phyloP scores from a whole-genome alignment of 768 basidiomycete genomes.

The Xerocomus brunneocitrinus region DNA sequence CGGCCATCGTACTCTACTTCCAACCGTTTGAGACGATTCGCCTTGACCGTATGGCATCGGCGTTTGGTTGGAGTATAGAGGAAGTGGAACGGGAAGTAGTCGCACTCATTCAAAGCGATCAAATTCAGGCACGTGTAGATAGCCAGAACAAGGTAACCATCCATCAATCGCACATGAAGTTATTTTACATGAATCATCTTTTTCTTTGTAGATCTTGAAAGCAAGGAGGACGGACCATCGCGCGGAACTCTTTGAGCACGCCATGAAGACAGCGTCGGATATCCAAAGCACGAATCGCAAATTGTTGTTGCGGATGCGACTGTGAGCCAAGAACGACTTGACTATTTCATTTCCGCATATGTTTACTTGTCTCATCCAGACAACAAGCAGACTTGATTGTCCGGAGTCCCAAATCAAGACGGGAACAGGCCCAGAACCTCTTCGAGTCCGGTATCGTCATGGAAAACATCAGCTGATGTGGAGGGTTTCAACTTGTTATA shows the following conservation, averaged over 20 bases:
- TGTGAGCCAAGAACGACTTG: conserved; percentile 47
- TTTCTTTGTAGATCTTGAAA: conserved; percentile 56
- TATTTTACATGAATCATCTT: background rate
- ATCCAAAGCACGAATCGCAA: conserved; percentile 74
- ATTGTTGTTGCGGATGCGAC: conserved; percentile 72
- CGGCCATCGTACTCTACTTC: conserved; percentile 84
- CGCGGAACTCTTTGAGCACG: conserved; percentile 67
- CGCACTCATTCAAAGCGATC: conserved; percentile 67
- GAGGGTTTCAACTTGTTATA: background rate
- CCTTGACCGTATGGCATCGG: conserved; percentile 76
- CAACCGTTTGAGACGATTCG: conserved; percentile 83
- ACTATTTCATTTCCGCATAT: background rate
- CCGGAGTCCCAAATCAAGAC: conserved; percentile 50
- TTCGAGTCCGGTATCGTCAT: conserved; percentile 16
- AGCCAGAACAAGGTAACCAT: conserved; percentile 75
- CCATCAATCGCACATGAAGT: background rate
- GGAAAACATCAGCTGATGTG: conserved; percentile 12
- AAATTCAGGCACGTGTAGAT: conserved; percentile 81
- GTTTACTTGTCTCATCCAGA: conserved; percentile 33
- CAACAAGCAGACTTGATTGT: conserved; percentile 79
- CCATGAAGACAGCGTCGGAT: conserved; percentile 67
- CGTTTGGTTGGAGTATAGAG: conserved; percentile 78
- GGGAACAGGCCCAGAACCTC: conserved; percentile 17
- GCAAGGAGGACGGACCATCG: conserved; percentile 79
- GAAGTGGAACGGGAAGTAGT: conserved; percentile 74